Evolutionary conservation across 176 grass and related monocot genomes (phyloP).

Genomic region (Carex myosuroides): DNA sequence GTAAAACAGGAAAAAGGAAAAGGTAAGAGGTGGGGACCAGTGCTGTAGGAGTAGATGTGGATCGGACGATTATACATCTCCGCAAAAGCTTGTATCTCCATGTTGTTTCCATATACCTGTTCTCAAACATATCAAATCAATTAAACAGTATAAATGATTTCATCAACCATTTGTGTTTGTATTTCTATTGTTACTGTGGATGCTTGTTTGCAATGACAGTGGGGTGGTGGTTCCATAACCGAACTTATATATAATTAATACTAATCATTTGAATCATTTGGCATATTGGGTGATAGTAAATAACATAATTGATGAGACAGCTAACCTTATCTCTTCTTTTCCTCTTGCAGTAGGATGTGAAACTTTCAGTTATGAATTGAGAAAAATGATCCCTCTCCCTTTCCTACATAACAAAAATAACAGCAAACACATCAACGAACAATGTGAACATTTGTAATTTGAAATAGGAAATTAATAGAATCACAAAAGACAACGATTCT

Average conservation of each 20-base stretch:
- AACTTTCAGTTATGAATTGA: slow-evolving; percentile 91
- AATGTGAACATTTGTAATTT: neutral
- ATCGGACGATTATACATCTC: slow-evolving; percentile 99
- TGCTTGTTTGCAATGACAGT: neutral
- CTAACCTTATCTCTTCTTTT: slow-evolving; percentile 98
- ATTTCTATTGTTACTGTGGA: neutral
- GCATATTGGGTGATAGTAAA: neutral
- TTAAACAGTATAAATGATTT: neutral
- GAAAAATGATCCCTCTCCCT: slow-evolving; percentile 96
- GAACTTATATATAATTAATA: neutral
- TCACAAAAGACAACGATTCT: neutral
- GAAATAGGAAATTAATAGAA: neutral
- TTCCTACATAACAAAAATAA: slow-evolving; percentile 50
- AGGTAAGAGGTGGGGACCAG: slow-evolving; percentile 36
- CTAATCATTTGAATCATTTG: neutral
- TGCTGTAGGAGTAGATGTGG: slow-evolving; percentile 95
- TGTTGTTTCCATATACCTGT: slow-evolving; percentile 98
- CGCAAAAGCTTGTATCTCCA: slow-evolving; percentile 97
- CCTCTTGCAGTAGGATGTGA: slow-evolving; percentile 91
- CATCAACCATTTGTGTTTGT: neutral
- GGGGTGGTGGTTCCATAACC: neutral
- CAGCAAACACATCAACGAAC: neutral
- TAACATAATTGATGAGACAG: slow-evolving; percentile 13
- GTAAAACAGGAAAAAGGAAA: slow-evolving; percentile 6
- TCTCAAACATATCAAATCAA: slow-evolving; percentile 1